Conservation (phyloP, 2,329 filamentous ascomycete genomes). For the Colletotrichum brevisporum region DNA sequence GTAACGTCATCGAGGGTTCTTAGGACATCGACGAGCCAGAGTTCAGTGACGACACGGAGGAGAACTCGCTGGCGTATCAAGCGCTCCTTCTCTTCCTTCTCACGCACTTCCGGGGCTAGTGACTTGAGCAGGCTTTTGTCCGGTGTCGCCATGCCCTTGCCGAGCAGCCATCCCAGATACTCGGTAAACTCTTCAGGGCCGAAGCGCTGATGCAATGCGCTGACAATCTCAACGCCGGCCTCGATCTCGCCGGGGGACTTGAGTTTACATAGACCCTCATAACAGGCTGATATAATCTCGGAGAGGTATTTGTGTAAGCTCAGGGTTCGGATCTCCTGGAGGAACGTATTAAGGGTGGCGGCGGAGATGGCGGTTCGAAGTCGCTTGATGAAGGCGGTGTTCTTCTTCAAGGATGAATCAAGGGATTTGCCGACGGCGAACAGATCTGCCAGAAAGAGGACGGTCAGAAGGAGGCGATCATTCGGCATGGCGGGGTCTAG, state of each 20-base stretch:
- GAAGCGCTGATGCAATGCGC: slow-evolving; percentile 95
- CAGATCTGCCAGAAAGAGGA: slow-evolving; percentile 69
- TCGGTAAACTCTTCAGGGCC: slow-evolving; percentile 91
- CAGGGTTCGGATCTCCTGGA: slow-evolving; percentile 90
- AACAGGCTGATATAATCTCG: slow-evolving; percentile 95
- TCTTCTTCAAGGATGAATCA: slow-evolving; percentile 97
- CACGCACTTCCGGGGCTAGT: slow-evolving; percentile 83
- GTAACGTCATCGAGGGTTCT: slow-evolving; percentile 81
- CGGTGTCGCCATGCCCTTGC: slow-evolving; percentile 90
- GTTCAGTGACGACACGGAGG: slow-evolving; percentile 90
- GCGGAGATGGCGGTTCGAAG: slow-evolving; percentile 90
- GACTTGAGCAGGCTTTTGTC: slow-evolving; percentile 87
- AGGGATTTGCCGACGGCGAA: slow-evolving; percentile 84
- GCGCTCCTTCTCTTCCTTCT: slow-evolving; percentile 96
- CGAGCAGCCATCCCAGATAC: slow-evolving; percentile 92
- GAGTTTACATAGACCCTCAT: slow-evolving; percentile 92
- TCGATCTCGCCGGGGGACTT: slow-evolving; percentile 94
- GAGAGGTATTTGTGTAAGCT: slow-evolving; percentile 97
- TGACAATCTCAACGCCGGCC: slow-evolving; percentile 91
- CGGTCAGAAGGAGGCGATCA: slow-evolving; percentile 30
- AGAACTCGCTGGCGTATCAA: slow-evolving; percentile 87
- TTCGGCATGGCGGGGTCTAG: slow-evolving; percentile 34
- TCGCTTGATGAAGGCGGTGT: slow-evolving; percentile 97
- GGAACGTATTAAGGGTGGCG: slow-evolving; percentile 84
- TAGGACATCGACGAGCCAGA: slow-evolving; percentile 93